Conservation (phyloP, 306 rosid genomes). For the Rosa chinensis region DNA sequence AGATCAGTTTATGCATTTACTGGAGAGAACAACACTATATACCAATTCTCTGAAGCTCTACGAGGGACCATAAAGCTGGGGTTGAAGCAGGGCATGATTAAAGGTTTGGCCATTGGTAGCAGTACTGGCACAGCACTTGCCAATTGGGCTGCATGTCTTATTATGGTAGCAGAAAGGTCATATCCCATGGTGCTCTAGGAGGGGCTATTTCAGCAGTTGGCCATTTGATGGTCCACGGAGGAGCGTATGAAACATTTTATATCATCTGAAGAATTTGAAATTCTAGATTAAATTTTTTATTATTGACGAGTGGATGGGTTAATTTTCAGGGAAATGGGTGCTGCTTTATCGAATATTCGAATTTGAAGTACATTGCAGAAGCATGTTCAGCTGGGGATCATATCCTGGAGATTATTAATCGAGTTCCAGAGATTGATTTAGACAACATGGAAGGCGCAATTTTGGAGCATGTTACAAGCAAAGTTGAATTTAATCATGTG, state of each 20-base stretch:
- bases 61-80: conserved; percentile 12
- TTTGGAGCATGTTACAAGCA: conserved; percentile 8
- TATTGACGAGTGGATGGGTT: neutral
- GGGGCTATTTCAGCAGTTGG: conserved; percentile 26
- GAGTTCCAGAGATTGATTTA: conserved; percentile 19
- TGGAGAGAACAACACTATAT: conserved; percentile 14
- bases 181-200: conserved; percentile 10
- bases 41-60: conserved; percentile 9
- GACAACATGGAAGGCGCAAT: conserved; percentile 11
- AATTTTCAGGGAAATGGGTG: conserved; percentile 19
- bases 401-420: conserved; percentile 5
- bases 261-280: neutral
- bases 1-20: conserved; percentile 20
- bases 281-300: neutral
- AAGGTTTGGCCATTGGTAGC: conserved; percentile 25
- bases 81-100: conserved; percentile 19
- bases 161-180: conserved; percentile 17
- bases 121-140: neutral
- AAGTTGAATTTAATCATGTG: conserved; percentile 9
- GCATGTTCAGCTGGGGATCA: conserved; percentile 14
- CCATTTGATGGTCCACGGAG: neutral
- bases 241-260: conserved; percentile 6
- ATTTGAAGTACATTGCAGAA: conserved; percentile 18
- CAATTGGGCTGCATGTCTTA: neutral
- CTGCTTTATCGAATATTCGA: conserved; percentile 16